These are phyloP conservation scores for Starmerella tilneyi DNA, from an alignment of 805 yeast genomes.

Conservation along the genomic window DNA sequence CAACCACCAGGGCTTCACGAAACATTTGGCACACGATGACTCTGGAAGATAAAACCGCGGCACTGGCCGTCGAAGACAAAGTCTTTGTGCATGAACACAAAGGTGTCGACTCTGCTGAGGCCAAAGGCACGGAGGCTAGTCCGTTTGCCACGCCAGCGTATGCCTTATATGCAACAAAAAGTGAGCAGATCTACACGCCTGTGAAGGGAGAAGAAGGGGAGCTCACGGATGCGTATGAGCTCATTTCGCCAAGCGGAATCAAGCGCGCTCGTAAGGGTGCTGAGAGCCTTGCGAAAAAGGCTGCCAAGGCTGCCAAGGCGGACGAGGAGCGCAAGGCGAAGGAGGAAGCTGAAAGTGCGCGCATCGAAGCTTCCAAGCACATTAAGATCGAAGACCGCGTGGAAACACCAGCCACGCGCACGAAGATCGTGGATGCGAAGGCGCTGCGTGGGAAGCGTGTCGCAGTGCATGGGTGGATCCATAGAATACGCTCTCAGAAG, in stretches of 20 bases:
- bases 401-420: slow-evolving; percentile 60
- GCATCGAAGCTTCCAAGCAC: slow-evolving; percentile 67
- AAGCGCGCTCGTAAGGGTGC: slow-evolving; percentile 96
- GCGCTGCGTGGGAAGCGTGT: slow-evolving; percentile 59
- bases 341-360: slow-evolving; percentile 56
- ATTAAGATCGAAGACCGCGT: slow-evolving; percentile 57
- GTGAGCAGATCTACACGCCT: slow-evolving; percentile 43
- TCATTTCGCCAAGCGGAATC: slow-evolving; percentile 79
- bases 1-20: too few relatives aligned
- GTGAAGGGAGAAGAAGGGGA: slow-evolving; percentile 39
- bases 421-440: slow-evolving; percentile 52
- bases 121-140: slow-evolving; percentile 48
- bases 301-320: slow-evolving; percentile 50
- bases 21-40: too few relatives aligned
- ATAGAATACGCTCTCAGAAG: slow-evolving; percentile 85
- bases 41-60: slow-evolving; percentile 20
- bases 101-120: slow-evolving; percentile 39
- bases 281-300: slow-evolving; percentile 77
- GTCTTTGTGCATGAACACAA: slow-evolving; percentile 56
- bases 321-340: slow-evolving; percentile 44
- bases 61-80: slow-evolving; percentile 19
- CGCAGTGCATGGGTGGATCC: slow-evolving; percentile 86
- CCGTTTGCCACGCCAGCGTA: slow-evolving; percentile 80
- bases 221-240: slow-evolving; percentile 44
- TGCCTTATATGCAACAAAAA: slow-evolving; percentile 46